phyloP scores from a whole-genome alignment of 768 basidiomycete species.

The Hygrophoropsis aurantiaca region DNA sequence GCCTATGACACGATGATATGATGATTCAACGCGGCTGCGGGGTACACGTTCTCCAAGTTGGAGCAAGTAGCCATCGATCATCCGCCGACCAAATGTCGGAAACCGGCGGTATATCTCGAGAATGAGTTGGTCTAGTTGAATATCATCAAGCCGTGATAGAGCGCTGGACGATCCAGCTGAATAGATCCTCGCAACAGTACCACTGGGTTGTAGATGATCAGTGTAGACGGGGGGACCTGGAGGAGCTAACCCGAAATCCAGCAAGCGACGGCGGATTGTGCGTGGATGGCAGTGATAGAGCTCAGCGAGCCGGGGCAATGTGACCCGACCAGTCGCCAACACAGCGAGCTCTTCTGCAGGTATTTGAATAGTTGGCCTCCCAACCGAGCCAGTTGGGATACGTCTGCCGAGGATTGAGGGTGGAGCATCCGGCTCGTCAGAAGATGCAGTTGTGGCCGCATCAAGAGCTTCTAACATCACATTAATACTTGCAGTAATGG shows the following conservation, averaged over 20 bases:
- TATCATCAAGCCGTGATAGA: neutral
- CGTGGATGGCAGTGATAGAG: too few relatives aligned
- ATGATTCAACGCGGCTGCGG: neutral
- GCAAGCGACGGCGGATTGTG: conserved; percentile 4
- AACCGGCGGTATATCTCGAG: neutral
- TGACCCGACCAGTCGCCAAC: too few relatives aligned
- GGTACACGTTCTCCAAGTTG: neutral
- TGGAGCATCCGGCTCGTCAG: conserved; percentile 1
- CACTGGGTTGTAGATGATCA: neutral
- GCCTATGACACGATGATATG: neutral
- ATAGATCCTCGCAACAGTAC: neutral
- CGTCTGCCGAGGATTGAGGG: too few relatives aligned
- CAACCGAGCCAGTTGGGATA: too few relatives aligned
- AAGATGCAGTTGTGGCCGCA: neutral
- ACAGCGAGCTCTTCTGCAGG: too few relatives aligned
- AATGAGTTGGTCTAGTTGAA: neutral
- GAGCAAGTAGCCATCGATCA: neutral
- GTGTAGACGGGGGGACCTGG: neutral
- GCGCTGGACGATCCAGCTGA: neutral
- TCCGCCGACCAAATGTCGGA: neutral
- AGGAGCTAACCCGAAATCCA: neutral
- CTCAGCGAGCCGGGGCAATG: too few relatives aligned
- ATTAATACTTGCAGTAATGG: neutral
- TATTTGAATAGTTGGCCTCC: too few relatives aligned
- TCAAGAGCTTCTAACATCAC: neutral